Base-by-base conservation (phyloP, 768 basidiomycete species). In the Imleria badia region DNA sequence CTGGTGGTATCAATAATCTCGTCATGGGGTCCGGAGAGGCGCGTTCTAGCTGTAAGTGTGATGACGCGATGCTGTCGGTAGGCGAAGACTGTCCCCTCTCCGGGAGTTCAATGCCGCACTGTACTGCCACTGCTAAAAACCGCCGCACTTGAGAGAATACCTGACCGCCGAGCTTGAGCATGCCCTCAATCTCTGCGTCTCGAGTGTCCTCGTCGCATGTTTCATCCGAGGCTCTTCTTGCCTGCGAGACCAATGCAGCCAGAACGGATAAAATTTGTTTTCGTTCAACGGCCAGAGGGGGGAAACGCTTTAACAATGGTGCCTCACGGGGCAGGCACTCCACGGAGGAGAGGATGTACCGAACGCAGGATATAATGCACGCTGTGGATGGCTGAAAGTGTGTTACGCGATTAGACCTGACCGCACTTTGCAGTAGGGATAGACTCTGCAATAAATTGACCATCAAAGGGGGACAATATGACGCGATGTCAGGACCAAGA, bases 371-470 rank as follows among this genome's bases (percentile, higher is more conserved):
- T 61, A 99, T 94, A 55, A 98, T 89, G 71, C 87, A 94, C 14
- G 94, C 95, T 0, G 95, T 92, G 3, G 94, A 89, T 7, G 96
- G 94, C 65, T 94, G 92, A 63, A 93, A 95, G 72, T 98, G 96
- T 3, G 85, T 74, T 26, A 83, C 73, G 43, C 91, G 84, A 62
- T 85, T 85, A n/a, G 83, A 77, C 40, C 84, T 79, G 19, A 94
- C 93, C 6, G 94, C 91, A 52, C 81, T 88, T 65, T 95, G 89
- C 22, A 99, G 79, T 40, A 98, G 78, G 9, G 89, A 86, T 38
- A 98, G 77, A 14, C 89, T 90, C 60, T 94, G 93, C 8, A 91
- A 77, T 44, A 98, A 81, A 14, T 92, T 88, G 13, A 87, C 77
- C 81, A 97, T 89, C 17, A 96, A 74, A 11, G 86, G 83, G 0